Conservation (phyloP, 2,329 filamentous ascomycete genomes). For the Talaromyces sp. region DNA sequence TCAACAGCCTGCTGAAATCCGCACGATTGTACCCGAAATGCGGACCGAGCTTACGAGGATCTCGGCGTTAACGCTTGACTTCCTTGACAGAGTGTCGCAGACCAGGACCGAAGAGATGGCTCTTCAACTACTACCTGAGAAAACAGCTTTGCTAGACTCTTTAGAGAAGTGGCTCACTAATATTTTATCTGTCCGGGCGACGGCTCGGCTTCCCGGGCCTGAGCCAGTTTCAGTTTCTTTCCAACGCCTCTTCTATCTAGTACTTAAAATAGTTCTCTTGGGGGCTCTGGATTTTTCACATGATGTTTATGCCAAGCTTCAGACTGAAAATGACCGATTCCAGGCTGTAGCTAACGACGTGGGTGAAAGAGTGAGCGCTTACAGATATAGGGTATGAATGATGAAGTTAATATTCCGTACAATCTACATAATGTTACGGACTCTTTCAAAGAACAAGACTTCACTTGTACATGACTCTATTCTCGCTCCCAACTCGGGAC, state of each 20-base stretch:
- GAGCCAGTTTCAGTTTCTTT: constrained; percentile 13
- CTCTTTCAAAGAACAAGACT: too few relatives aligned
- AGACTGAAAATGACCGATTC: constrained; percentile 7
- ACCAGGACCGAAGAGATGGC: not conserved
- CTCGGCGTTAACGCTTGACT: constrained; percentile 2
- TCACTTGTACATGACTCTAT: not conserved
- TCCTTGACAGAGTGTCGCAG: constrained; percentile 10
- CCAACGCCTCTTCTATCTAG: constrained; percentile 9
- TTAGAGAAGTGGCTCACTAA: constrained; percentile 10
- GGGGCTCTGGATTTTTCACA: constrained; percentile 11
- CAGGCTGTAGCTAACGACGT: constrained; percentile 1
- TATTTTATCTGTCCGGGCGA: not conserved
- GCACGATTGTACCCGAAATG: constrained; percentile 15
- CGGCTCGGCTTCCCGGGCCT: not conserved
- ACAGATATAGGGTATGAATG: not conserved
- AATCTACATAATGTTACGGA: too few relatives aligned
- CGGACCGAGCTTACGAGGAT: constrained; percentile 14
- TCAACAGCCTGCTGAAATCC: constrained; percentile 8
- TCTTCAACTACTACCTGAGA: constrained; percentile 10
- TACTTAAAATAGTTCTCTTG: constrained; percentile 13
- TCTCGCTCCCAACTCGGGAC: not conserved
- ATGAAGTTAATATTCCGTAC: not conserved
- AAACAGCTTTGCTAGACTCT: constrained; percentile 10
- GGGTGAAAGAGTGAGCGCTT: constrained; percentile 8
- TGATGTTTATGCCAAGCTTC: constrained; percentile 7